A percentile compares a stretch with the other conserved stretches of the same genome.
Evolutionary conservation across 768 basidiomycete genomes (phyloP).

Genomic region (Naganishia vishniacii): DNA sequence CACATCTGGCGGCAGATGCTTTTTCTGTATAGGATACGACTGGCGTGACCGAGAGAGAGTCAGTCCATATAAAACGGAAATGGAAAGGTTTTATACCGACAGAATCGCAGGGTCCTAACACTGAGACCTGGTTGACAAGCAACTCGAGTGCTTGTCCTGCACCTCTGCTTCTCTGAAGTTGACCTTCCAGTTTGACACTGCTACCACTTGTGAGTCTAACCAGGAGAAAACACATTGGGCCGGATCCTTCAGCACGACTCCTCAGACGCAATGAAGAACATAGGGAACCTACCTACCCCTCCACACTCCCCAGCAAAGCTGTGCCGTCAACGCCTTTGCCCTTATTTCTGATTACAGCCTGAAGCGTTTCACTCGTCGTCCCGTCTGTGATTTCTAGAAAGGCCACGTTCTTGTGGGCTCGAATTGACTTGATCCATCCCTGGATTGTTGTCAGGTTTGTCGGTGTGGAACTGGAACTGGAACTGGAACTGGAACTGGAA

Average conservation of each 20-base stretch:
- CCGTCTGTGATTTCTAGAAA: conserved; percentile 77
- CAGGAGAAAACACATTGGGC: not conserved
- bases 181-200: conserved; percentile 56
- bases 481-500: too few relatives aligned
- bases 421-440: conserved; percentile 80
- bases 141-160: conserved; percentile 57
- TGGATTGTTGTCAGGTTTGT: conserved; percentile 53
- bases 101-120: conserved; percentile 59
- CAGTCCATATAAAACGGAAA: not conserved
- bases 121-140: conserved; percentile 53
- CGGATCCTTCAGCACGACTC: not conserved
- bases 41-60: conserved; percentile 40
- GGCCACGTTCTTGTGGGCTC: conserved; percentile 79
- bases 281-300: conserved; percentile 26
- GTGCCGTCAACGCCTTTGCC: not conserved
- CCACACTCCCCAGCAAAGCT: conserved; percentile 8
- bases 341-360: conserved; percentile 65
- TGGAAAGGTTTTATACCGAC: conserved; percentile 45
- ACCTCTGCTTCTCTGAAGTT: conserved; percentile 54
- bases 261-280: not conserved
- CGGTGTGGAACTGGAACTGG: too few relatives aligned
- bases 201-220: conserved; percentile 48
- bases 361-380: conserved; percentile 63
- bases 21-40: conserved; percentile 89
- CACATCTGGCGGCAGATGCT: conserved; percentile 69